Percentiles rank a stretch among this genome's conserved stretches.
Conservation (phyloP, 2,329 filamentous ascomycete species). For the Dothideomycetes sp. region DNA sequence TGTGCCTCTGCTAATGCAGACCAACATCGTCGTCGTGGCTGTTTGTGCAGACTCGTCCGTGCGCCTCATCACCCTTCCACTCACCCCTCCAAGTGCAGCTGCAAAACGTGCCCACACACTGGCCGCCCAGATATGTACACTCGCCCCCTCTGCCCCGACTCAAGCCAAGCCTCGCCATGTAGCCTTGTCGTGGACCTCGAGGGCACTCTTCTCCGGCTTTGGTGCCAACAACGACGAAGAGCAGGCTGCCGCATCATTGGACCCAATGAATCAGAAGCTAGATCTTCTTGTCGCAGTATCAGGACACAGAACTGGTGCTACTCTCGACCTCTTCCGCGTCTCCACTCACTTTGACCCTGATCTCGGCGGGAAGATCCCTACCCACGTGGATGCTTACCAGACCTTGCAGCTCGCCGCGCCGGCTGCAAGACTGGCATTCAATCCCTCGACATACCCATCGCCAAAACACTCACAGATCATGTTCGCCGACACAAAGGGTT, state of each 20-base stretch:
- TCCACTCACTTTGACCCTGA: constrained; percentile 19
- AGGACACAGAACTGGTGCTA: constrained; percentile 23
- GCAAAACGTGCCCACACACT: constrained; percentile 21
- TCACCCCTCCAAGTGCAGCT: constrained; percentile 38
- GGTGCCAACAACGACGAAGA: constrained; percentile 5
- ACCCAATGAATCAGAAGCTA: constrained; percentile 4
- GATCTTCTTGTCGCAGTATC: constrained; percentile 29
- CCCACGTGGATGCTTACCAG: constrained; percentile 32
- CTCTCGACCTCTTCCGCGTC: constrained; percentile 31
- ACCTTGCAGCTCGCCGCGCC: constrained; percentile 38
- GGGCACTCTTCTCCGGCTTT: constrained; percentile 3
- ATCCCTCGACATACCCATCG: constrained; percentile 40
- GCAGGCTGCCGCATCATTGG: background rate
- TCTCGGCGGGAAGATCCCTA: constrained; percentile 22
- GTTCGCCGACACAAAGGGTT: constrained; percentile 40
- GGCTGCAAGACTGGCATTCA: constrained; percentile 42
- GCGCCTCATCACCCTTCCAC: constrained; percentile 42
- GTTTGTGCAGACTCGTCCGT: constrained; percentile 47
- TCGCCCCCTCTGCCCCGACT: constrained; percentile 36
- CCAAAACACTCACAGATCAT: constrained; percentile 43
- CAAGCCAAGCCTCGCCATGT: constrained; percentile 40
- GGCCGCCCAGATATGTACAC: constrained; percentile 38
- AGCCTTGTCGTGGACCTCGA: constrained; percentile 40
- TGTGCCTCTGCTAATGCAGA: constrained; percentile 25
- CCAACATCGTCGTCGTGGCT: constrained; percentile 40